Evolutionary conservation across 2,329 filamentous ascomycete species (phyloP).

Genomic region (Trichoderma atroviride): DNA sequence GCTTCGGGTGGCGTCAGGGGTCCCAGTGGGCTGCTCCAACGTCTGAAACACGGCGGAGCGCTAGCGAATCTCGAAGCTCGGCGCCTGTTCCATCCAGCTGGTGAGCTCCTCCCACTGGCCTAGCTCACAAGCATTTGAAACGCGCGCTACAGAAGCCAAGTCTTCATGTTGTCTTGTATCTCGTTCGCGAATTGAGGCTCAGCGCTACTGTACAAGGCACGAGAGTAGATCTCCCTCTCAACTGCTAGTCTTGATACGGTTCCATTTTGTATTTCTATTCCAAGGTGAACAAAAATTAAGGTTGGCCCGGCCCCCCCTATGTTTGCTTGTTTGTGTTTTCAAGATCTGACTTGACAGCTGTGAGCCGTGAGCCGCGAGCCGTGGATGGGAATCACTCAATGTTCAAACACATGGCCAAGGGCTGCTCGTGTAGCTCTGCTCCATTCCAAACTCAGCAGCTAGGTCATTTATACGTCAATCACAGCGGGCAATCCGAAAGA

Average conservation of each 20-base stretch:
- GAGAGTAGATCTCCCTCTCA: background rate
- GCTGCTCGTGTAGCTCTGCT: background rate
- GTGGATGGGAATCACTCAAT: too few relatives aligned
- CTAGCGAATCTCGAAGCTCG: conserved; percentile 17
- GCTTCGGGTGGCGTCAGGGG: conserved; percentile 25
- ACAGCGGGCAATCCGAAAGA: background rate
- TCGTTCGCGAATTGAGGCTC: background rate
- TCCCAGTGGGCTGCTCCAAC: background rate
- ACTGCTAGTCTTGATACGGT: background rate
- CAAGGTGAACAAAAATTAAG: background rate
- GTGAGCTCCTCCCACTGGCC: conserved; percentile 17
- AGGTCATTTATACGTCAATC: background rate
- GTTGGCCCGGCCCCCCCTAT: background rate
- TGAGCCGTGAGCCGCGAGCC: background rate
- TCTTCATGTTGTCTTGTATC: background rate
- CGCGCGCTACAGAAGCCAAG: conserved; percentile 15
- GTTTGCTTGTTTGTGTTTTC: background rate
- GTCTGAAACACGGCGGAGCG: conserved; percentile 17
- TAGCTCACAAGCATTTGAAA: conserved; percentile 20
- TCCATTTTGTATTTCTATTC: background rate
- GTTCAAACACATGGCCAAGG: background rate
- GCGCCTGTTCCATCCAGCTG: conserved; percentile 24
- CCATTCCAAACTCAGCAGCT: background rate
- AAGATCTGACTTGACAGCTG: background rate
- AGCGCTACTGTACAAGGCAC: background rate